Evolutionary conservation across 345 rosid species (phyloP).

Genomic region (Erysimum cheiranthoides): DNA sequence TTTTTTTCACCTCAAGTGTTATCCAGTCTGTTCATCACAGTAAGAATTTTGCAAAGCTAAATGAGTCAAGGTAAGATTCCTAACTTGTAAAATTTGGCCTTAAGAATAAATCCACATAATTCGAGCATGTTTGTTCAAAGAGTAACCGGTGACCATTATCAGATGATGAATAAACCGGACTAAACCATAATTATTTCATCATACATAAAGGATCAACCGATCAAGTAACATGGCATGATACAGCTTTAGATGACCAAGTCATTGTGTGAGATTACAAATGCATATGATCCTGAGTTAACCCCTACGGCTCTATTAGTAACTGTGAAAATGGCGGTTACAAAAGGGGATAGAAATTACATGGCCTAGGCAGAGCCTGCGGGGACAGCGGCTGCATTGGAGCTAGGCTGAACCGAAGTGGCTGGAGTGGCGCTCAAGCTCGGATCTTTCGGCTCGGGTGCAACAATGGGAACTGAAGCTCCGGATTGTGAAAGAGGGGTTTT

Average conservation of each 20-base stretch:
- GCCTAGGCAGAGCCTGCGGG: conserved; percentile 39
- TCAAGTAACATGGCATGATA: conserved; percentile 28
- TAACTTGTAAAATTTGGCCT: background rate
- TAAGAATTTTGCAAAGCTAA: background rate
- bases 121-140: conserved; percentile 8
- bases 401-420: conserved; percentile 40
- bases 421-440: conserved; percentile 26
- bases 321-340: conserved; percentile 38
- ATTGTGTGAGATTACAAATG: conserved; percentile 29
- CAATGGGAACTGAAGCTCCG: conserved; percentile 31
- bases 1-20: background rate
- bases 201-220: conserved; percentile 21
- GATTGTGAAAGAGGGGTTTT: conserved; percentile 33
- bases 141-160: conserved; percentile 22
- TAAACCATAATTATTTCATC: conserved; percentile 23
- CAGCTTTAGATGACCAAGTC: conserved; percentile 40
- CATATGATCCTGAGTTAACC: conserved; percentile 37
- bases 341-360: conserved; percentile 15
- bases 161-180: conserved; percentile 21
- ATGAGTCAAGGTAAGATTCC: conserved; percentile 6
- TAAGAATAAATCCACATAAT: background rate
- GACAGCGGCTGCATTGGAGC: conserved; percentile 36
- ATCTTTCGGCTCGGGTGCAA: conserved; percentile 31
- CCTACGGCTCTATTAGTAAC: conserved; percentile 37
- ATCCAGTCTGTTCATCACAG: background rate